These are phyloP conservation scores for Heliamphora exappendiculata DNA, from an alignment of 148 eudicot species.

Conservation along the genomic window DNA sequence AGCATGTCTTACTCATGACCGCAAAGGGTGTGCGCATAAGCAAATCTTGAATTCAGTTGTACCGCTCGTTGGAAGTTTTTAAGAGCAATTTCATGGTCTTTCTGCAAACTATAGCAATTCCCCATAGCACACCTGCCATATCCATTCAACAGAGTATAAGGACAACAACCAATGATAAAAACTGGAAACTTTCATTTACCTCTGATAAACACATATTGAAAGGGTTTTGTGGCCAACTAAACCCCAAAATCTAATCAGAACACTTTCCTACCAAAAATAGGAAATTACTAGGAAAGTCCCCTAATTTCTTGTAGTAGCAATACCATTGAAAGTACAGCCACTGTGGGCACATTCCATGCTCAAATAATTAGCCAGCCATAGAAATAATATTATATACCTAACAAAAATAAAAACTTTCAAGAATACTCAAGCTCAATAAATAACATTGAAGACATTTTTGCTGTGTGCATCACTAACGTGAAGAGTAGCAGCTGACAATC, in stretches of 20 bases:
- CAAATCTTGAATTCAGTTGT: constrained; percentile 68
- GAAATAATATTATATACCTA: neutral
- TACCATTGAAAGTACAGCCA: neutral
- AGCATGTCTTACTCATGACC: constrained; percentile 70
- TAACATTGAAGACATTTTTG: neutral
- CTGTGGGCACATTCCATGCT: neutral
- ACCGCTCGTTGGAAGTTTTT: constrained; percentile 91
- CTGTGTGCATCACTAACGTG: neutral
- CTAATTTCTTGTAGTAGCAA: neutral
- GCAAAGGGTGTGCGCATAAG: constrained; percentile 95
- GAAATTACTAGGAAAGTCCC: neutral
- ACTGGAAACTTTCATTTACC: neutral
- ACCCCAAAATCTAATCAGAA: neutral
- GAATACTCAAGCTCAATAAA: neutral
- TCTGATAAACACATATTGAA: neutral
- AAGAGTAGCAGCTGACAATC: neutral
- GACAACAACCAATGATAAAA: neutral
- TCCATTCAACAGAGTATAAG: constrained; percentile 10
- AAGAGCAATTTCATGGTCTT: constrained; percentile 94
- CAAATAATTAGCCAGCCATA: neutral
- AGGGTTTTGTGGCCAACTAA: neutral
- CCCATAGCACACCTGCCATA: constrained; percentile 96
- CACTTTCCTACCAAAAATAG: neutral
- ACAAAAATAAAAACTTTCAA: neutral
- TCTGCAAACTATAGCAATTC: constrained; percentile 94